Conservation (phyloP, 768 basidiomycete species). For the Russula vinacea region DNA sequence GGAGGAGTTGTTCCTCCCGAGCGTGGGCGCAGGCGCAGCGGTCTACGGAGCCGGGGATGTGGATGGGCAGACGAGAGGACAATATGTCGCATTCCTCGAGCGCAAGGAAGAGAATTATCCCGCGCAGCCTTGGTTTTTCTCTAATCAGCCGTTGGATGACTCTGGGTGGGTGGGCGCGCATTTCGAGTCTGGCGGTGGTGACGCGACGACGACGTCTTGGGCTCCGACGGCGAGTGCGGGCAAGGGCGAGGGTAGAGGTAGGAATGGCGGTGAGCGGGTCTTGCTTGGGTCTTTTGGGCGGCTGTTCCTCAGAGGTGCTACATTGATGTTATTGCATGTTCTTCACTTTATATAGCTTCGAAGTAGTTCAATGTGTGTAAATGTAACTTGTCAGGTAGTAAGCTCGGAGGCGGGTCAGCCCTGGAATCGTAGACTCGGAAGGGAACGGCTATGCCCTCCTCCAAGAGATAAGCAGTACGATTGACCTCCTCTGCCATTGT, state of each 20-base stretch:
- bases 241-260: not conserved
- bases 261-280: not conserved
- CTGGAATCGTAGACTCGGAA: no score
- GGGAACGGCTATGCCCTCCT: not conserved
- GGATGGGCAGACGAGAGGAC: constrained; percentile 31
- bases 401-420: no score
- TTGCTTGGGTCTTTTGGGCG: not conserved
- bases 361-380: no score
- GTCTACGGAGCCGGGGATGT: constrained; percentile 38
- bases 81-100: constrained; percentile 29
- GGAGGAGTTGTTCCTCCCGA: constrained; percentile 28
- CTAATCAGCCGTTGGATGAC: constrained; percentile 26
- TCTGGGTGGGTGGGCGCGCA: constrained; percentile 14
- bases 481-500: no score
- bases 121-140: constrained; percentile 27
- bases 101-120: constrained; percentile 18
- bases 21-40: constrained; percentile 33
- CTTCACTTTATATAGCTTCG: no score
- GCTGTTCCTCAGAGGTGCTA: not conserved
- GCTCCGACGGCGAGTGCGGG: not conserved
- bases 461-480: not conserved
- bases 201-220: not conserved
- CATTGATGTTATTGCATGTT: no score
- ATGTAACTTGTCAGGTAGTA: no score
- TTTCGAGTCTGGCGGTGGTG: not conserved